These are phyloP conservation scores for Picocystis sp. DNA, from an alignment of 163 green algal species.

Conservation along the genomic window DNA sequence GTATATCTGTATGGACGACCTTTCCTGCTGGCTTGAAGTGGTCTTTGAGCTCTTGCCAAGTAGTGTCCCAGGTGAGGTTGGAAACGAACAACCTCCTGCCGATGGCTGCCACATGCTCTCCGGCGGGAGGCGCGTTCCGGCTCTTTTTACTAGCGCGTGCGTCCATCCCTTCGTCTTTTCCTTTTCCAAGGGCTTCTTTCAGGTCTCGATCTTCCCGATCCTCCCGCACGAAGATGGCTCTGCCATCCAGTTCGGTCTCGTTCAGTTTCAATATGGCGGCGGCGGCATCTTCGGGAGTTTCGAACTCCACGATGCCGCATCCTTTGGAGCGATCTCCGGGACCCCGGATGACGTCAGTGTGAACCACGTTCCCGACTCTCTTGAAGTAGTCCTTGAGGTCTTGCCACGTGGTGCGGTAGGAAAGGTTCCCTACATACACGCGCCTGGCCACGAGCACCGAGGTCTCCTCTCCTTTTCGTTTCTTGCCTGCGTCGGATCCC, in stretches of 20 bases:
- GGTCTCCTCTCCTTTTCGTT: no score
- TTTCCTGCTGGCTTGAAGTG: constrained; percentile 49
- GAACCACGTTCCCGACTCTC: constrained; percentile 31
- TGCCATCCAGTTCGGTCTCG: constrained; percentile 4
- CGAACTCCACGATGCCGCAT: constrained; percentile 8
- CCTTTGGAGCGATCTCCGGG: constrained; percentile 1
- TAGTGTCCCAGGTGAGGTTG: constrained; percentile 43
- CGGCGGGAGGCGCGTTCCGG: no score
- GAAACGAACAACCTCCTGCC: constrained; percentile 43
- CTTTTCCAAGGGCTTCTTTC: constrained; percentile 49
- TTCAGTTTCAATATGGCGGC: constrained; percentile 6
- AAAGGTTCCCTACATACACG: constrained; percentile 56
- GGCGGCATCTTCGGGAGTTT: constrained; percentile 1
- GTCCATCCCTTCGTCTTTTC: neutral
- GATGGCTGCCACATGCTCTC: constrained; percentile 4
- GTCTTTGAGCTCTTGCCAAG: constrained; percentile 57
- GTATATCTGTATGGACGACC: constrained; percentile 41
- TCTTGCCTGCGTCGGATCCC: no score
- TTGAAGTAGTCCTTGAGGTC: constrained; percentile 69
- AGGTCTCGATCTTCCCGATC: constrained; percentile 1
- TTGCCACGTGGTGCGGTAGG: constrained; percentile 38
- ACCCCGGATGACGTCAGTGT: constrained; percentile 38
- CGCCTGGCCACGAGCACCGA: constrained; percentile 18
- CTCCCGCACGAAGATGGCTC: constrained; percentile 6
- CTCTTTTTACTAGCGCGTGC: no score